A percentile compares a stretch with the other conserved stretches of the same genome.
Conservation (phyloP, 2,329 filamentous ascomycete genomes). For the Uncinocarpus reesii region DNA sequence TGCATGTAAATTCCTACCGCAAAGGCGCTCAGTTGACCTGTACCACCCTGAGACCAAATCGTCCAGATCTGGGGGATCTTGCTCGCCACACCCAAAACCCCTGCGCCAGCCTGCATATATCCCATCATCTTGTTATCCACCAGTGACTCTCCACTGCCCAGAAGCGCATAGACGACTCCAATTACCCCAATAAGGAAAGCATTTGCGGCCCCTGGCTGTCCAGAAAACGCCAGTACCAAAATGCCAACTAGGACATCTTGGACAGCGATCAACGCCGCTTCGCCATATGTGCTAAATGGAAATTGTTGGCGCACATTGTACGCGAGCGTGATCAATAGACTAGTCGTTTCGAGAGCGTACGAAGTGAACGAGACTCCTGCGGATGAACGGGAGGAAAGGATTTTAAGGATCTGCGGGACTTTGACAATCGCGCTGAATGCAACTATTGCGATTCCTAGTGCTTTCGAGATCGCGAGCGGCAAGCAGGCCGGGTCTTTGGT, state of each 20-base stretch:
- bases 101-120: constrained; percentile 74
- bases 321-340: constrained; percentile 78
- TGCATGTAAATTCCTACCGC: constrained; percentile 51
- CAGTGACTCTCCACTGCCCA: constrained; percentile 48
- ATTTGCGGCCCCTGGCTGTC: constrained; percentile 56
- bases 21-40: constrained; percentile 92
- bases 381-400: constrained; percentile 68
- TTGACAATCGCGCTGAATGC: constrained; percentile 85
- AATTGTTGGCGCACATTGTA: constrained; percentile 89
- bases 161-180: constrained; percentile 57
- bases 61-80: constrained; percentile 90
- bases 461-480: constrained; percentile 85
- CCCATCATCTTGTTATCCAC: constrained; percentile 57
- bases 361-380: constrained; percentile 79
- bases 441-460: constrained; percentile 86
- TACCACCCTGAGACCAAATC: constrained; percentile 74
- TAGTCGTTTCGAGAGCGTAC: constrained; percentile 82
- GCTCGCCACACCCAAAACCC: constrained; percentile 70
- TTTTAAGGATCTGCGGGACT: constrained; percentile 91
- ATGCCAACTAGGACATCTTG: constrained; percentile 88
- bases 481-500: constrained; percentile 66
- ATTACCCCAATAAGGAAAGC: constrained; percentile 69
- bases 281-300: constrained; percentile 93
- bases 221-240: constrained; percentile 74
- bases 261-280: constrained; percentile 80